Base-by-base conservation (phyloP, 179 eudicot genomes). In the Vitellaria paradoxa region DNA sequence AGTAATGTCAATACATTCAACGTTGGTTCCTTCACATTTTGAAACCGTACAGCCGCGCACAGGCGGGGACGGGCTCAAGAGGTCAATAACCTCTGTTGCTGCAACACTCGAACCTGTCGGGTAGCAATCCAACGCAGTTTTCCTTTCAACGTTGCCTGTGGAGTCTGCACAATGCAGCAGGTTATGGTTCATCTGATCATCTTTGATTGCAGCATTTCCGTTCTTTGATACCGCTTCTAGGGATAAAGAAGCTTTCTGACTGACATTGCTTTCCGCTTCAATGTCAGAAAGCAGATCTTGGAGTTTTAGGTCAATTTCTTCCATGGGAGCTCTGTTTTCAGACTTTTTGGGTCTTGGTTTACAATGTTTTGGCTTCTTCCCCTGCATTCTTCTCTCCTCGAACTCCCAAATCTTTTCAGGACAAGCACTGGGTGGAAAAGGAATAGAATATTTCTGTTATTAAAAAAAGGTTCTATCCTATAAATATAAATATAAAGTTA, bases 361-460 rank as follows among this genome's bases (percentile, higher is more conserved):
- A 18, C 79, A 82, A 6, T 61, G 67, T 8, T 84, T 88, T 78
- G 78, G 88, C 66, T 87, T 89, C 89, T 92, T 90, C 70, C 69
- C 81, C 59, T 89, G 88, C 67, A 88, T 91, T 85, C 74, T 85
- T 79, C 84, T 86, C 77, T 89, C 88, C 84, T 85, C 82, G 65
- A 89, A 95, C 80, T 95, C 97, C 78, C 67, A 67, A 67, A 90
- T 93, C 88, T 81, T 93, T 86, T 95, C 99, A 7, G 95, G 93
- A 81, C 97, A 95, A 81, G 99, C 99, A 78, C 99, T 95, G 88
- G 14, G 7, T 50, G 21, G 23, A 47, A 59, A 63, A 64, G 24
- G 63, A 61, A 40, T 57, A 42, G 53, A 68, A 61, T 4, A 15
- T 61, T 24, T 60, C 24, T 40, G 7, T 10, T 65, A 68, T 56